Percentiles rank a stretch among this genome's conserved stretches.
Conservation (phyloP, 805 yeast genomes). For the Candida schatavii region DNA sequence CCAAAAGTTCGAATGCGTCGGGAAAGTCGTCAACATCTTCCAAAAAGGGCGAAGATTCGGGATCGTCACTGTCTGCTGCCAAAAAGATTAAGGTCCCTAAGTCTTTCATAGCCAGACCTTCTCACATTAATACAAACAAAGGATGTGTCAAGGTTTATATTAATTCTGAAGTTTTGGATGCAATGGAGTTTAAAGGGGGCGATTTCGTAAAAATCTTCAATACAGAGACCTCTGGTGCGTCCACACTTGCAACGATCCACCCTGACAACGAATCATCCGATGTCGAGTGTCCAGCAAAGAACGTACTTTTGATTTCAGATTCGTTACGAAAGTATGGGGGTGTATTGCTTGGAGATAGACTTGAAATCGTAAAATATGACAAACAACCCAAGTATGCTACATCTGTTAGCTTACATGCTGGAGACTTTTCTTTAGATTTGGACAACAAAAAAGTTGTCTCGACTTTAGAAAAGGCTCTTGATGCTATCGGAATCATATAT, state of each 20-base stretch:
- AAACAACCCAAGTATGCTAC: conserved; percentile 47
- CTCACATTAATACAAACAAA: conserved; percentile 19
- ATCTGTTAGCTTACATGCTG: conserved; percentile 14
- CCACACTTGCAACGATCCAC: conserved; percentile 43
- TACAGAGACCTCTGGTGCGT: conserved; percentile 40
- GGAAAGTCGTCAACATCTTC: neutral
- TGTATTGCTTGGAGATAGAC: conserved; percentile 47
- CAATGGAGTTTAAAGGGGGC: conserved; percentile 45
- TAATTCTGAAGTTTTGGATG: conserved; percentile 44
- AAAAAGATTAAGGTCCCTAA: conserved; percentile 42
- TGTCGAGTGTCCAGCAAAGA: conserved; percentile 23
- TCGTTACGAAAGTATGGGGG: conserved; percentile 32
- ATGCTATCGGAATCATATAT: conserved; percentile 58
- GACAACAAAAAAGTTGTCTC: conserved; percentile 19
- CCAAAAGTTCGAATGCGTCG: conserved; percentile 7
- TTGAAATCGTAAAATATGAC: conserved; percentile 43
- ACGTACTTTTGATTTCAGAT: conserved; percentile 26
- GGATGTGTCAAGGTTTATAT: conserved; percentile 36
- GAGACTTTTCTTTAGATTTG: conserved; percentile 1
- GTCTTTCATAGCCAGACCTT: conserved; percentile 39
- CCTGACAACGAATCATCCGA: conserved; percentile 32
- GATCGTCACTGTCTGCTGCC: conserved; percentile 9
- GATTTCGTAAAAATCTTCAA: conserved; percentile 45
- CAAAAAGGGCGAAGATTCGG: conserved; percentile 11
- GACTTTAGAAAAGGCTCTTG: conserved; percentile 38